A percentile compares a stretch with the other conserved stretches of the same genome.
Evolutionary conservation across 2,329 filamentous ascomycete species (phyloP).

Genomic region (Berkeleyomyces rouxiae): DNA sequence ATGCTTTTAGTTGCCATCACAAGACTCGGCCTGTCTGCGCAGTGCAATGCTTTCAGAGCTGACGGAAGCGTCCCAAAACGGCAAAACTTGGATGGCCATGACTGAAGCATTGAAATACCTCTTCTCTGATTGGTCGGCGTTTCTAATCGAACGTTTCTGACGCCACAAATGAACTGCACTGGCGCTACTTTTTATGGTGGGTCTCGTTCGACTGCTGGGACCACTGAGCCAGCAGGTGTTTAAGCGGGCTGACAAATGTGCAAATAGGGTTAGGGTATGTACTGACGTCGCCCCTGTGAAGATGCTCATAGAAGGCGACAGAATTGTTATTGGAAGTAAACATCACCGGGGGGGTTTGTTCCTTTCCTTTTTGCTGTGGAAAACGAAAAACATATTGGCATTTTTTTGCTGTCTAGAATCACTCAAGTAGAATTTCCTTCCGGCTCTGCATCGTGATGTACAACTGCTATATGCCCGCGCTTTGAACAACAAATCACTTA

Average conservation of each 20-base stretch:
- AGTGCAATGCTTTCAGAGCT: constrained; percentile 2
- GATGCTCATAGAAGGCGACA: too few relatives aligned
- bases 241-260: background rate
- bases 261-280: background rate
- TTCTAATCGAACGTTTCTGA: constrained; percentile 1
- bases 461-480: too few relatives aligned
- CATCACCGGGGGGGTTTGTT: too few relatives aligned
- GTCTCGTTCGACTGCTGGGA: background rate
- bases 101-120: constrained; percentile 13
- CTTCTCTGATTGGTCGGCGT: constrained; percentile 10
- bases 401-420: too few relatives aligned
- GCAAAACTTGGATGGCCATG: constrained; percentile 7
- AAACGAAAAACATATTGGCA: too few relatives aligned
- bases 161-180: background rate
- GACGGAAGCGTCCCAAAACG: constrained; percentile 6
- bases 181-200: constrained; percentile 1
- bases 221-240: background rate
- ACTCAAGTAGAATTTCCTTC: too few relatives aligned
- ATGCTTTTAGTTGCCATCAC: constrained; percentile 4
- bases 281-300: too few relatives aligned
- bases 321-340: too few relatives aligned
- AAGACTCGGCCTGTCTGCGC: background rate
- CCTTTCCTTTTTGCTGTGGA: too few relatives aligned
- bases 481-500: background rate
- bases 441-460: too few relatives aligned